Evolutionary conservation across 129 eudicot species (phyloP).

Genomic region (Tanacetum coccineum): DNA sequence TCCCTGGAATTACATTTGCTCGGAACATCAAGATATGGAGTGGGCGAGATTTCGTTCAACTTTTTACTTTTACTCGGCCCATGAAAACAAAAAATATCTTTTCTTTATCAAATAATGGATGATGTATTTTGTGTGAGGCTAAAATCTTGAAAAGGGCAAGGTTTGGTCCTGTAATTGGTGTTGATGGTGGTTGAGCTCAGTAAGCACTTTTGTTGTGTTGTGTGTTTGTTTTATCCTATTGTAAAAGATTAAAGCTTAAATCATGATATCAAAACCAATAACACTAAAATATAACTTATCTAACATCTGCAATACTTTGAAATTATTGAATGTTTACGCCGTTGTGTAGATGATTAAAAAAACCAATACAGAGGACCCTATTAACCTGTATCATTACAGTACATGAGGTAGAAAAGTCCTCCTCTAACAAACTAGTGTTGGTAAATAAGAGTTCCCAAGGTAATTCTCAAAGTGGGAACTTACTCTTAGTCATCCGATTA

Average conservation of each 20-base stretch:
- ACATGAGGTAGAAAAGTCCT: too few relatives aligned
- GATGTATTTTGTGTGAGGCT: too few relatives aligned
- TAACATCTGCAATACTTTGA: too few relatives aligned
- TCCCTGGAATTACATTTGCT: slow-evolving; percentile 42
- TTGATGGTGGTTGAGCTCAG: neutral
- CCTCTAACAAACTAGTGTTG: neutral
- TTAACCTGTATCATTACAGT: too few relatives aligned
- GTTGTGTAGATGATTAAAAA: neutral
- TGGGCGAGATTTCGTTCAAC: slow-evolving; percentile 10
- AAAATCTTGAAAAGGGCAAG: too few relatives aligned
- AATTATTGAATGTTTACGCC: neutral
- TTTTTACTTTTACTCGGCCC: neutral
- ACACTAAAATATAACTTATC: too few relatives aligned
- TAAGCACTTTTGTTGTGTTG: neutral
- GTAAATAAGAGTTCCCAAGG: neutral
- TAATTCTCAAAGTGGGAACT: slow-evolving; percentile 5
- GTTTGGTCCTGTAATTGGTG: neutral
- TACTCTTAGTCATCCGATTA: slow-evolving; percentile 95
- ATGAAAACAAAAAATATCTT: neutral
- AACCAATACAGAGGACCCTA: too few relatives aligned
- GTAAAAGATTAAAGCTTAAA: neutral
- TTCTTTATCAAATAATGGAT: neutral
- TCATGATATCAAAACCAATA: neutral
- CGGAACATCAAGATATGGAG: too few relatives aligned
- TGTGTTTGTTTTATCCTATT: too few relatives aligned